Evolutionary conservation across 768 basidiomycete genomes (phyloP).

Genomic region (Phlebiopsis gigantea): DNA sequence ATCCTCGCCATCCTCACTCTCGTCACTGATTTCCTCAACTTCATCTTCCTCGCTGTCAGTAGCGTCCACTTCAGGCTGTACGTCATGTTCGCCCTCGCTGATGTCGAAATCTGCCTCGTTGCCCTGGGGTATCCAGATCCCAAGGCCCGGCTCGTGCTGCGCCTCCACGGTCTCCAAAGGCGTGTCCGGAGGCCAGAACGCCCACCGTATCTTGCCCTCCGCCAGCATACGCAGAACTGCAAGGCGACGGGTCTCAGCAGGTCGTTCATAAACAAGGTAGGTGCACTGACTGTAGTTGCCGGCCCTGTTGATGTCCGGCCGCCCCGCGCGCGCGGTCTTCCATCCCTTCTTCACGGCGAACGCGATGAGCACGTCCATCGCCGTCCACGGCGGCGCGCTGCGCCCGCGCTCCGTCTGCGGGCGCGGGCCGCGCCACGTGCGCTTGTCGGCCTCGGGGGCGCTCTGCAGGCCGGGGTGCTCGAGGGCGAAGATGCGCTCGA

Average conservation of each 20-base stretch:
- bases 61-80: background rate
- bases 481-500: constrained; percentile 67
- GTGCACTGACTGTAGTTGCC: constrained; percentile 81
- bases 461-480: constrained; percentile 39
- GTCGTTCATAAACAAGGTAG: background rate
- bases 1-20: constrained; percentile 10
- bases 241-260: background rate
- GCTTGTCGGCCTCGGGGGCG: constrained; percentile 51
- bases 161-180: constrained; percentile 23
- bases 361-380: constrained; percentile 77
- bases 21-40: constrained; percentile 16
- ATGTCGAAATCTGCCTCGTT: constrained; percentile 14
- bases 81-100: constrained; percentile 16
- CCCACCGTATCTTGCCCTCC: constrained; percentile 79
- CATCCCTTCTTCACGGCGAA: constrained; percentile 76
- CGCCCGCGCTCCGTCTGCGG: constrained; percentile 8
- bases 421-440: constrained; percentile 61
- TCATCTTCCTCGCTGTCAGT: constrained; percentile 28
- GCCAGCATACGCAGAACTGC: constrained; percentile 78
- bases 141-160: constrained; percentile 27
- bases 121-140: constrained; percentile 53
- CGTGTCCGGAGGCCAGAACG: constrained; percentile 70
- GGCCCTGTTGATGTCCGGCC: constrained; percentile 84
- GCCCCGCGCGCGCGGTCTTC: constrained; percentile 87
- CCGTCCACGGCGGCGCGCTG: constrained; percentile 56